These are phyloP conservation scores for Barnettozyma californica DNA, from an alignment of 805 yeast genomes.

Conservation along the genomic window DNA sequence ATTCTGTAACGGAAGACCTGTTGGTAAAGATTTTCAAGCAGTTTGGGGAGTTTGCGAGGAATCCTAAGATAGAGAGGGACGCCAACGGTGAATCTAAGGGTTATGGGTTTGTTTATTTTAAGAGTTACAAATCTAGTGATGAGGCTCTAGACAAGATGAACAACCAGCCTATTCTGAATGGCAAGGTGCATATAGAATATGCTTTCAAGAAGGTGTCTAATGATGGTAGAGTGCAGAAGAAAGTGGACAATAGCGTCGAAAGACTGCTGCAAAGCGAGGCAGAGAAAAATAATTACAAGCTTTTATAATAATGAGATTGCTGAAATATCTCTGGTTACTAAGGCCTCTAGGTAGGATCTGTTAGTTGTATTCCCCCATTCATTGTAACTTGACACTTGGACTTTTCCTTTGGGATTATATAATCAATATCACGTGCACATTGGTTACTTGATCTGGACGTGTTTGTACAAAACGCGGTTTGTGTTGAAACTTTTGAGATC, in stretches of 20 bases:
- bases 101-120: slow-evolving; percentile 61
- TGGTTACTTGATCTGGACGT: not conserved
- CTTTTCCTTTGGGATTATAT: not conserved
- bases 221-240: slow-evolving; percentile 29
- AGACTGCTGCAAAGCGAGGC: slow-evolving; percentile 66
- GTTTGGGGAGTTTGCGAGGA: slow-evolving; percentile 57
- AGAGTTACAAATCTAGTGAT: slow-evolving; percentile 64
- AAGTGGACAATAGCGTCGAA: slow-evolving; percentile 79
- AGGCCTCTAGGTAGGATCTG: not conserved
- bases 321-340: not conserved
- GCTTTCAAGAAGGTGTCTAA: slow-evolving; percentile 45
- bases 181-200: slow-evolving; percentile 54
- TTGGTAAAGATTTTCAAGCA: slow-evolving; percentile 46
- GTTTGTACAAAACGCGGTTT: slow-evolving; percentile 4
- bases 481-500: slow-evolving; percentile 4
- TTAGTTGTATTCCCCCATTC: not conserved
- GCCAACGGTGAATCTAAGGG: slow-evolving; percentile 47
- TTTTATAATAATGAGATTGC: not conserved
- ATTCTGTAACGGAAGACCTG: slow-evolving; percentile 55
- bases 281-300: slow-evolving; percentile 31
- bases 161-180: slow-evolving; percentile 64
- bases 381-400: not conserved
- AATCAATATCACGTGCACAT: not conserved
- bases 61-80: slow-evolving; percentile 48
- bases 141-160: slow-evolving; percentile 64